These are phyloP conservation scores for Bipolaris cookei DNA, from an alignment of 2,329 filamentous ascomycete genomes.

Conservation along the genomic window DNA sequence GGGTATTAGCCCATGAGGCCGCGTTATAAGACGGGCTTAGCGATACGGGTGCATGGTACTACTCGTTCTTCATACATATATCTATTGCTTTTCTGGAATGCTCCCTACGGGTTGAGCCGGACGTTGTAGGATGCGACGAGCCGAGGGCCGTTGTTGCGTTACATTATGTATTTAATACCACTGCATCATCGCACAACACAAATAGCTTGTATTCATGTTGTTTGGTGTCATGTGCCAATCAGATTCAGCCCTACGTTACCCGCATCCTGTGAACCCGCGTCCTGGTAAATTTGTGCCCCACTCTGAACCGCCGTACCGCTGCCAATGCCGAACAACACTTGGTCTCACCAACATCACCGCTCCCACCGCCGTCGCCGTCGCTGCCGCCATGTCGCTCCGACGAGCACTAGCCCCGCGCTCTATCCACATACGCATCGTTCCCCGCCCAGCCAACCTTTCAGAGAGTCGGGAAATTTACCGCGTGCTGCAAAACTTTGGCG, in stretches of 20 bases:
- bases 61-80: not conserved
- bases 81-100: slow-evolving; percentile 5
- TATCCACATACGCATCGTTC: slow-evolving; percentile 56
- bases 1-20: not conserved
- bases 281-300: slow-evolving; percentile 31
- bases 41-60: not conserved
- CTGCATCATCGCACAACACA: slow-evolving; percentile 5
- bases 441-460: slow-evolving; percentile 55
- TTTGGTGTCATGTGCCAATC: slow-evolving; percentile 6
- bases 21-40: no score
- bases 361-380: not conserved
- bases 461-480: slow-evolving; percentile 58
- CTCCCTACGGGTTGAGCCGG: slow-evolving; percentile 48
- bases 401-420: slow-evolving; percentile 49
- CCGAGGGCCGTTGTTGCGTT: slow-evolving; percentile 18
- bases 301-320: slow-evolving; percentile 19
- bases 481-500: slow-evolving; percentile 57
- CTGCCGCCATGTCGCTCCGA: slow-evolving; percentile 38
- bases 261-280: slow-evolving; percentile 30
- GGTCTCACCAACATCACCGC: slow-evolving; percentile 5
- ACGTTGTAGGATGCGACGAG: slow-evolving; percentile 25
- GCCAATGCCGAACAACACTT: slow-evolving; percentile 3
- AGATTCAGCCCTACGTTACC: slow-evolving; percentile 21
- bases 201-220: not conserved
- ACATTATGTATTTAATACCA: slow-evolving; percentile 20